phyloP scores from a whole-genome alignment of 2,329 filamentous ascomycete species.

The Geosmithia putterillii region DNA sequence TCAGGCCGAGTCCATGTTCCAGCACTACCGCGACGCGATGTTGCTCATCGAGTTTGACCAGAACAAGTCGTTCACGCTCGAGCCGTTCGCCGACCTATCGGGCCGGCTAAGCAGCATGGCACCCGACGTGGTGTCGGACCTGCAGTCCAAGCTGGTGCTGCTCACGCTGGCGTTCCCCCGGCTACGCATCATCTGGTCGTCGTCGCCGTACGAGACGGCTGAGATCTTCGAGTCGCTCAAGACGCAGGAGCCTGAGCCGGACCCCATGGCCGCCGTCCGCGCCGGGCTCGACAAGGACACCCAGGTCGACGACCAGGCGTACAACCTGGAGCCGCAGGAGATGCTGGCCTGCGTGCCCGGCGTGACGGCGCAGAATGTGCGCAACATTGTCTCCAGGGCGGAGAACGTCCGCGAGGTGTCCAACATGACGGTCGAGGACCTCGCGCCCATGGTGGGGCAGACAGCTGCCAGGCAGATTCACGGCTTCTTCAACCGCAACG shows the following conservation, averaged over 20 bases:
- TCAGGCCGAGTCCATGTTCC: conserved; percentile 88
- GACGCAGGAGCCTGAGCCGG: conserved; percentile 77
- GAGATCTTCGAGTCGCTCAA: conserved; percentile 95
- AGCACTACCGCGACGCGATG: conserved; percentile 81
- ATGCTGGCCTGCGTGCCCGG: conserved; percentile 82
- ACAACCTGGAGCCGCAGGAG: conserved; percentile 78
- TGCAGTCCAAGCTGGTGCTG: conserved; percentile 85
- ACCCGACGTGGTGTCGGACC: conserved; percentile 51
- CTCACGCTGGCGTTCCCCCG: conserved; percentile 85
- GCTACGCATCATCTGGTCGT: conserved; percentile 87
- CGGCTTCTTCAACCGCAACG: conserved; percentile 64
- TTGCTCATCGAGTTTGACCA: conserved; percentile 96
- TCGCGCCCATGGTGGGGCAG: conserved; percentile 64
- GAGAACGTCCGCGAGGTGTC: conserved; percentile 72
- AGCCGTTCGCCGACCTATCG: conserved; percentile 59
- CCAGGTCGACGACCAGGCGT: conserved; percentile 54
- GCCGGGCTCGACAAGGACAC: conserved; percentile 54
- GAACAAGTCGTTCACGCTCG: conserved; percentile 92
- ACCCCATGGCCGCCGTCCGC: conserved; percentile 76
- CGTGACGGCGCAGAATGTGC: conserved; percentile 67
- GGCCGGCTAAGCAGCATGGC: conserved; percentile 52
- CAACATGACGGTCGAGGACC: conserved; percentile 66
- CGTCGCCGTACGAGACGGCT: conserved; percentile 86
- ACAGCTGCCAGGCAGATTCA: conserved; percentile 66
- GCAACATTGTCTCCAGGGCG: conserved; percentile 57